Percentiles rank a stretch among this genome's conserved stretches.
Conservation (phyloP, 805 yeast genomes). For the Kodamaea jinghongensis region DNA sequence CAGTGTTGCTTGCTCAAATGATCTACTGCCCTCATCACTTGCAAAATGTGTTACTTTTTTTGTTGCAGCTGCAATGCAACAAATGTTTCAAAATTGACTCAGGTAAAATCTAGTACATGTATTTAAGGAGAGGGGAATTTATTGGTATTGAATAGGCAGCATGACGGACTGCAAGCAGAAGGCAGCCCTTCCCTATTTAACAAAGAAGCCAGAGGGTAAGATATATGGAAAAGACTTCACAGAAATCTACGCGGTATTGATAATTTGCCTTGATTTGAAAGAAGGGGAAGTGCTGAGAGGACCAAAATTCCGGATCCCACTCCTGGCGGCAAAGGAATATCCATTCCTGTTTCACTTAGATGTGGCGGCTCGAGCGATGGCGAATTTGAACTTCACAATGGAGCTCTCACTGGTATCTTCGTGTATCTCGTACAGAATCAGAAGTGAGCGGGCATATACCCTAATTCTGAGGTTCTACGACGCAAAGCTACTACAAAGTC, state of each 20-base stretch:
- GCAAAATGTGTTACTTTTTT: no score
- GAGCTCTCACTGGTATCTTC: conserved; percentile 51
- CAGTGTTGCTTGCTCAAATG: no score
- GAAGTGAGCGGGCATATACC: conserved; percentile 37
- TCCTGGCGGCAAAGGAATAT: conserved; percentile 28
- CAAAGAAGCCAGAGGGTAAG: conserved; percentile 8
- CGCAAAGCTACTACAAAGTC: conserved; percentile 69
- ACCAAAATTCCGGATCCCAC: conserved; percentile 16
- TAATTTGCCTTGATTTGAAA: conserved; percentile 36
- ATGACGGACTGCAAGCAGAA: no score
- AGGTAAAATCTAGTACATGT: no score
- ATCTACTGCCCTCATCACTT: no score
- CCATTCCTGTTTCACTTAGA: conserved; percentile 54
- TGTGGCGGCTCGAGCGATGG: conserved; percentile 54
- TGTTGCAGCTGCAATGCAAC: no score
- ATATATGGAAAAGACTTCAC: conserved; percentile 57
- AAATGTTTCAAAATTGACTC: no score
- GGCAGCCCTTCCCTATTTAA: no score
- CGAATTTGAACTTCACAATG: conserved; percentile 44
- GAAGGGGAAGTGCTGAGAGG: conserved; percentile 14
- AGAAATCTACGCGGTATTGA: conserved; percentile 53
- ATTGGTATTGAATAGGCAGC: no score
- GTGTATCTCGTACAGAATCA: conserved; percentile 53
- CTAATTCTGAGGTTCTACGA: conserved; percentile 52
- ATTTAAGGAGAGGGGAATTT: no score